Conservation (phyloP, 495 filamentous ascomycete genomes). For the Xylaria grammica region DNA sequence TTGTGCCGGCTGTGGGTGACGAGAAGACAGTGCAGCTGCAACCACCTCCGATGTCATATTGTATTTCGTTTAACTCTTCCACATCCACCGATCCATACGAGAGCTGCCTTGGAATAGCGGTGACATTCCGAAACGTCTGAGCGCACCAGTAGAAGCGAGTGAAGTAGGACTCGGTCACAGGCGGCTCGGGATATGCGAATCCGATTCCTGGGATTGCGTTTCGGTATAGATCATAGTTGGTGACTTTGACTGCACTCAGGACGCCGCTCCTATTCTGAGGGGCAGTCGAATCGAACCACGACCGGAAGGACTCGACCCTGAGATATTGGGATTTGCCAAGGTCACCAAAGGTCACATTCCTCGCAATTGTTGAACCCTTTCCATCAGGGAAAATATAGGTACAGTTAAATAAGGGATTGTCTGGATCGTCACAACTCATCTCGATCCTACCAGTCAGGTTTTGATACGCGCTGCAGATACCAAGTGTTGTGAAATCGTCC, state of each 20-base stretch:
- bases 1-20: not conserved
- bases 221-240: slow-evolving; percentile 12
- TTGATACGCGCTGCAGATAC: slow-evolving; percentile 1
- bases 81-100: not conserved
- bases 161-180: not conserved
- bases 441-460: not conserved
- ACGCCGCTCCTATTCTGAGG: not conserved
- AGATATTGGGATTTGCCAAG: slow-evolving; percentile 1
- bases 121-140: slow-evolving; percentile 10
- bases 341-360: slow-evolving; percentile 8
- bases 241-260: slow-evolving; percentile 8
- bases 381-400: not conserved
- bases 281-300: not conserved
- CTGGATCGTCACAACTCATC: slow-evolving; percentile 1
- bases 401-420: not conserved
- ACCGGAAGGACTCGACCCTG: slow-evolving; percentile 2
- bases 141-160: slow-evolving; percentile 12
- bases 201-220: slow-evolving; percentile 4
- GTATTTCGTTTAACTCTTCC: not conserved
- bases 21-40: not conserved
- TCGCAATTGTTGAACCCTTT: not conserved
- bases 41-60: not conserved
- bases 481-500: slow-evolving; percentile 1
- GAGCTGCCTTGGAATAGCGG: slow-evolving; percentile 13
- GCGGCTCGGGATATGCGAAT: not conserved